phyloP scores from a whole-genome alignment of 805 yeast species.

The Ogataea siamensis region DNA sequence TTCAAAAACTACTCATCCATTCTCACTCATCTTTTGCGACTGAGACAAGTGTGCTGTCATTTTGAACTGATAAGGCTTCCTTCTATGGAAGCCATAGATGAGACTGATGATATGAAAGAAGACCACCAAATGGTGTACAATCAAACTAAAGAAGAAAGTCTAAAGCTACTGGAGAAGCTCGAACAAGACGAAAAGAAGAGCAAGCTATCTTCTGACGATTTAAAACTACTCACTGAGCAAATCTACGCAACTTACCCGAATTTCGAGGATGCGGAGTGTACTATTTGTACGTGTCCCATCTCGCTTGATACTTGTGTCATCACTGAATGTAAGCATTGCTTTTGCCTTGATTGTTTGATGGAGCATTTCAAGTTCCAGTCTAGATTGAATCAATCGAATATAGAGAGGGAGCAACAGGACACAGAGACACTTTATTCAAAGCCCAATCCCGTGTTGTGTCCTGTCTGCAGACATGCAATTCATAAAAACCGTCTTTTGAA shows the following conservation, averaged over 20 bases:
- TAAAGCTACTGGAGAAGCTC: conserved; percentile 22
- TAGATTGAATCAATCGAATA: conserved; percentile 14
- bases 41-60: conserved; percentile 90
- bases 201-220: conserved; percentile 26
- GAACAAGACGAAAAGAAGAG: conserved; percentile 29
- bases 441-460: conserved; percentile 75
- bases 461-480: conserved; percentile 65
- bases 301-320: conserved; percentile 47
- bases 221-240: conserved; percentile 25
- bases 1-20: conserved; percentile 73
- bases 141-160: conserved; percentile 21
- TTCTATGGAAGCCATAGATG: conserved; percentile 33
- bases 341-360: conserved; percentile 68
- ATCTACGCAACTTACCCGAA: conserved; percentile 35
- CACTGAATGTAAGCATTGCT: conserved; percentile 78
- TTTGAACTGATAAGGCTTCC: conserved; percentile 52
- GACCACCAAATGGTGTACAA: conserved; percentile 9
- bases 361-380: conserved; percentile 73
- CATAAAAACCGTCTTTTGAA: conserved; percentile 48
- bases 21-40: conserved; percentile 74
- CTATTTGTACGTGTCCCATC: conserved; percentile 76
- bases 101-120: conserved; percentile 45
- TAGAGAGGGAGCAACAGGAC: conserved; percentile 2
- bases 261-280: conserved; percentile 62
- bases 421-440: too few species aligned